These are phyloP conservation scores for Podaxis rugospora DNA, from an alignment of 768 basidiomycete species.

Conservation along the genomic window DNA sequence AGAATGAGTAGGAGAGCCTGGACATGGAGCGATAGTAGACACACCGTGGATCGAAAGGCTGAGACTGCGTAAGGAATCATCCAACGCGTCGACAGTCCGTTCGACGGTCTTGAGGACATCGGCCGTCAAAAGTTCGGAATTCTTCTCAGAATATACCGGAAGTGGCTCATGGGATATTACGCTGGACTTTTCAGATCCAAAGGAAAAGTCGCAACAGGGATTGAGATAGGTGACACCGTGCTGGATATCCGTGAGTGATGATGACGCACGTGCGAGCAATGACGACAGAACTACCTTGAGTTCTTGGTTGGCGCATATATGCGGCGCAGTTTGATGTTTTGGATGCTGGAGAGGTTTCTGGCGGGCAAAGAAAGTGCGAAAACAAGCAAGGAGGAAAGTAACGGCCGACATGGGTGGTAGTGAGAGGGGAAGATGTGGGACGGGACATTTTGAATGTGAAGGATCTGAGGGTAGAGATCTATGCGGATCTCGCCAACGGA, in stretches of 20 bases:
- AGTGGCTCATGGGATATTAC: slow-evolving; percentile 26
- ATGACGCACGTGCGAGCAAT: background rate
- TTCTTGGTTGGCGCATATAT: background rate
- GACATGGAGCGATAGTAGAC: slow-evolving; percentile 13
- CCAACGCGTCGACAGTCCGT: slow-evolving; percentile 44
- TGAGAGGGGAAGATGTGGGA: slow-evolving; percentile 8
- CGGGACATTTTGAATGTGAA: slow-evolving; percentile 19
- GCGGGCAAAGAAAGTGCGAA: slow-evolving; percentile 25
- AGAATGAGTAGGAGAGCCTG: slow-evolving; percentile 7
- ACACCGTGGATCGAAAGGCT: slow-evolving; percentile 73
- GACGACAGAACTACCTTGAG: slow-evolving; percentile 1
- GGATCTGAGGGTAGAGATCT: slow-evolving; percentile 9
- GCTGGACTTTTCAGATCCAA: slow-evolving; percentile 22
- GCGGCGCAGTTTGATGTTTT: slow-evolving; percentile 3
- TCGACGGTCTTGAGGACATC: slow-evolving; percentile 54
- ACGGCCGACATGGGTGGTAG: slow-evolving; percentile 19
- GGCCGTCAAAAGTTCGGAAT: slow-evolving; percentile 17
- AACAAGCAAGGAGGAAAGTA: slow-evolving; percentile 29
- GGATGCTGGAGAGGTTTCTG: slow-evolving; percentile 12
- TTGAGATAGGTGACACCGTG: slow-evolving; percentile 27
- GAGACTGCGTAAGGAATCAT: slow-evolving; percentile 50
- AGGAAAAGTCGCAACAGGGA: slow-evolving; percentile 42
- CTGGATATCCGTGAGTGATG: background rate
- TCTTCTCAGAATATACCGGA: slow-evolving; percentile 35
- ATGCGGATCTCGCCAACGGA: slow-evolving; percentile 5